phyloP scores from a whole-genome alignment of 208 protist species.

The Crithidia sp. region DNA sequence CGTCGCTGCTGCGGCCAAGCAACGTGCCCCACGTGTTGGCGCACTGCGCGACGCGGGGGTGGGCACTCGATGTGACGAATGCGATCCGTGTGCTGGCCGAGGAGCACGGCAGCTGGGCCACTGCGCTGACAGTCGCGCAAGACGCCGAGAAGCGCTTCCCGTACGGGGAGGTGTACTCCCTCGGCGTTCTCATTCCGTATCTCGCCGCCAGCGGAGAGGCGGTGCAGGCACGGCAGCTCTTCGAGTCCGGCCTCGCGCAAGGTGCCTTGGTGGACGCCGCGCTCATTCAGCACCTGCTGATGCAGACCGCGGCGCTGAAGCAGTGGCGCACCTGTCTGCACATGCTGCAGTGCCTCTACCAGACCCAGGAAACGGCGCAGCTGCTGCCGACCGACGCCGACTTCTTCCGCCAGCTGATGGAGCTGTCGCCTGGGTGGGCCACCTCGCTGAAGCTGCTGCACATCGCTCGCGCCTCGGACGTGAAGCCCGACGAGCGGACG shows the following conservation, averaged over 20 bases:
- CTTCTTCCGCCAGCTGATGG: constrained; percentile 70
- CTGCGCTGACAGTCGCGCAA: constrained; percentile 65
- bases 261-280: constrained; percentile 63
- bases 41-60: constrained; percentile 43
- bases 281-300: constrained; percentile 66
- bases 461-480: constrained; percentile 57
- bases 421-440: constrained; percentile 62
- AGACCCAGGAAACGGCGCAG: constrained; percentile 66
- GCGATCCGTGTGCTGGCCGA: constrained; percentile 70
- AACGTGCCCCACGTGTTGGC: constrained; percentile 53
- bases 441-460: constrained; percentile 65
- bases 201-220: constrained; percentile 63
- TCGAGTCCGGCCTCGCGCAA: constrained; percentile 66
- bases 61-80: constrained; percentile 68
- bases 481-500: constrained; percentile 65
- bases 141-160: constrained; percentile 65
- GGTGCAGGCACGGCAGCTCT: constrained; percentile 58
- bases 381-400: constrained; percentile 61
- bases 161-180: constrained; percentile 72
- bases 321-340: constrained; percentile 79
- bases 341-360: constrained; percentile 68
- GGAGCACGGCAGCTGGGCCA: constrained; percentile 68
- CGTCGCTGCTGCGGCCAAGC: constrained; percentile 61
- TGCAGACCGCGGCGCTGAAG: constrained; percentile 55
- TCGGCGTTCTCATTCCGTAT: constrained; percentile 79